Percentiles rank a stretch among this genome's conserved stretches.
phyloP scores from a whole-genome alignment of 169 alveolate species.

The Eimeria necatrix region DNA sequence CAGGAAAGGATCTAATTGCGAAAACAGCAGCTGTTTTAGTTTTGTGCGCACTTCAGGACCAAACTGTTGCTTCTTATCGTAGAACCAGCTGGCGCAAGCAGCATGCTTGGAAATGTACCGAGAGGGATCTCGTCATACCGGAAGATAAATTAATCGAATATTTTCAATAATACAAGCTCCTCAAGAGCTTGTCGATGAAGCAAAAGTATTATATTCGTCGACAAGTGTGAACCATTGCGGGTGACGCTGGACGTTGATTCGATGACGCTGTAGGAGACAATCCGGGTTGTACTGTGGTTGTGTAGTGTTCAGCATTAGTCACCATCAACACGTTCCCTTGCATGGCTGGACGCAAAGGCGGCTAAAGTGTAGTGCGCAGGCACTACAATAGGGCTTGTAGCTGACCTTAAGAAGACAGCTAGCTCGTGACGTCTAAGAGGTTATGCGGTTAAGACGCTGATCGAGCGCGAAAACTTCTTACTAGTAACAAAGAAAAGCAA shows the following conservation, averaged over 20 bases:
- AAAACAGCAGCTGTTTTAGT: neutral
- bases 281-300: slow-evolving; percentile 10
- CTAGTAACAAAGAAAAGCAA: no score
- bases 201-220: slow-evolving; percentile 21
- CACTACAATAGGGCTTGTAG: no score
- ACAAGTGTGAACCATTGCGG: neutral
- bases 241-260: neutral
- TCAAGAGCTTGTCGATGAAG: slow-evolving; percentile 57
- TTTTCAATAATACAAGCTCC: slow-evolving; percentile 9
- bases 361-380: no score
- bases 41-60: neutral
- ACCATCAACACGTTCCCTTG: neutral
- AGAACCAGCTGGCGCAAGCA: neutral
- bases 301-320: neutral
- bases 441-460: no score
- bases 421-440: no score
- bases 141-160: neutral
- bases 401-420: no score
- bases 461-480: no score
- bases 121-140: neutral
- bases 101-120: neutral
- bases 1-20: neutral
- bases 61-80: neutral
- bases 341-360: no score
- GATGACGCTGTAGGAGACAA: neutral